These are phyloP conservation scores for Haplosporangium gracile DNA, from an alignment of 192 early-diverging fungal genomes.

Conservation along the genomic window DNA sequence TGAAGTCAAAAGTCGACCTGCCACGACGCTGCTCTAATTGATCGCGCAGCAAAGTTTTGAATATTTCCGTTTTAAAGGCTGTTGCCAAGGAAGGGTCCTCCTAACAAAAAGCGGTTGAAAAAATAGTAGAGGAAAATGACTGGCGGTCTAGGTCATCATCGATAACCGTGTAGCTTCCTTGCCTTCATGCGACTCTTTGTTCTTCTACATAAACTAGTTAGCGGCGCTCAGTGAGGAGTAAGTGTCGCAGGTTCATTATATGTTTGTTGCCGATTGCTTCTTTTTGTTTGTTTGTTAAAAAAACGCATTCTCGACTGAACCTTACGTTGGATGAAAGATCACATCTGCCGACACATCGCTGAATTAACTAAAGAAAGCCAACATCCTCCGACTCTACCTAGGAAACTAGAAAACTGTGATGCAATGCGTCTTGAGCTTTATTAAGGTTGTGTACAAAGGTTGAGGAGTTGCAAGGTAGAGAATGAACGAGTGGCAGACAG, in stretches of 20 bases:
- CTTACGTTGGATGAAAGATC: not conserved
- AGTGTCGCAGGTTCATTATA: not conserved
- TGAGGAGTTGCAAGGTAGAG: not conserved
- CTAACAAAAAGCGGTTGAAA: not conserved
- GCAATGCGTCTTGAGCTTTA: too few relatives aligned
- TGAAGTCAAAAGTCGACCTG: not conserved
- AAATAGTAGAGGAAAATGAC: not conserved
- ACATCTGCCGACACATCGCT: not conserved
- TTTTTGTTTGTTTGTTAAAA: not conserved
- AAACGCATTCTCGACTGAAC: not conserved
- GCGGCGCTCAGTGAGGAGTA: not conserved
- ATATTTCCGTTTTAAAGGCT: not conserved
- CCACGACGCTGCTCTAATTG: not conserved
- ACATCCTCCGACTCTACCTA: not conserved
- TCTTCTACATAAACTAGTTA: too few relatives aligned
- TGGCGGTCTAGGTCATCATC: not conserved
- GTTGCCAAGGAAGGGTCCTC: not conserved
- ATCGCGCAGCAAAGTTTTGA: not conserved
- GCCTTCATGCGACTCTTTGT: too few relatives aligned
- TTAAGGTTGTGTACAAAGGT: too few relatives aligned
- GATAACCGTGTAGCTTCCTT: too few relatives aligned
- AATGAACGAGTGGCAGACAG: not conserved
- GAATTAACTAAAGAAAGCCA: not conserved
- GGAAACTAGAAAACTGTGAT: too few relatives aligned
- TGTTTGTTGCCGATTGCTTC: not conserved